Conservation (phyloP, 75 land plant genomes). For the Pinus taeda region DNA sequence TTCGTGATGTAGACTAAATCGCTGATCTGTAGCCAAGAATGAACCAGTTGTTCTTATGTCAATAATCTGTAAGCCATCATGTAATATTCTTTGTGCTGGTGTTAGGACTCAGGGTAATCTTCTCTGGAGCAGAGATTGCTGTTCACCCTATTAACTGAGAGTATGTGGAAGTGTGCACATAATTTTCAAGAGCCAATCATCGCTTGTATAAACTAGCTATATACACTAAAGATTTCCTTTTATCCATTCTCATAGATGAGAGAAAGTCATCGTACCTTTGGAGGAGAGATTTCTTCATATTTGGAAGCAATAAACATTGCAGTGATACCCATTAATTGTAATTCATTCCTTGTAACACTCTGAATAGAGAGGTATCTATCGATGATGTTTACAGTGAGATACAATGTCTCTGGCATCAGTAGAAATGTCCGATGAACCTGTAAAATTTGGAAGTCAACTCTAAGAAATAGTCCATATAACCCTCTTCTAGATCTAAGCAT, state of each 20-base stretch:
- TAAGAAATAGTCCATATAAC: not conserved
- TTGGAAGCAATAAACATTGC: constrained; percentile 88
- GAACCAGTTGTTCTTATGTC: not conserved
- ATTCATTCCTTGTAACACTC: constrained; percentile 41
- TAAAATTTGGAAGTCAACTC: not conserved
- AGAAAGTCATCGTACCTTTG: constrained; percentile 29
- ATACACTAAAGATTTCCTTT: not conserved
- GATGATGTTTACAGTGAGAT: constrained; percentile 63
- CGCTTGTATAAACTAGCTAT: not conserved
- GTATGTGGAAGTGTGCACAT: too few relatives aligned
- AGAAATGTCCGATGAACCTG: constrained; percentile 71
- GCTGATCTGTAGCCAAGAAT: constrained; percentile 38
- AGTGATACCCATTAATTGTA: constrained; percentile 74
- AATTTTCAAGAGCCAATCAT: not conserved
- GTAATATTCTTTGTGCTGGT: too few relatives aligned
- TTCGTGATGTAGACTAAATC: constrained; percentile 73
- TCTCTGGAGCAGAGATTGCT: too few relatives aligned
- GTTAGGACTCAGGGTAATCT: too few relatives aligned
- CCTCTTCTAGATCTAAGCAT: not conserved
- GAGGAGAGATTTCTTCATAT: constrained; percentile 89
- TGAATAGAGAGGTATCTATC: constrained; percentile 67
- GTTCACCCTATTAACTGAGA: too few relatives aligned
- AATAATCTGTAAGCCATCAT: too few relatives aligned
- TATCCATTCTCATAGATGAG: not conserved
- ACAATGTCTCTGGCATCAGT: constrained; percentile 83